Evolutionary conservation across 495 filamentous ascomycete genomes (phyloP).

Genomic region (Podospora fimiseda): DNA sequence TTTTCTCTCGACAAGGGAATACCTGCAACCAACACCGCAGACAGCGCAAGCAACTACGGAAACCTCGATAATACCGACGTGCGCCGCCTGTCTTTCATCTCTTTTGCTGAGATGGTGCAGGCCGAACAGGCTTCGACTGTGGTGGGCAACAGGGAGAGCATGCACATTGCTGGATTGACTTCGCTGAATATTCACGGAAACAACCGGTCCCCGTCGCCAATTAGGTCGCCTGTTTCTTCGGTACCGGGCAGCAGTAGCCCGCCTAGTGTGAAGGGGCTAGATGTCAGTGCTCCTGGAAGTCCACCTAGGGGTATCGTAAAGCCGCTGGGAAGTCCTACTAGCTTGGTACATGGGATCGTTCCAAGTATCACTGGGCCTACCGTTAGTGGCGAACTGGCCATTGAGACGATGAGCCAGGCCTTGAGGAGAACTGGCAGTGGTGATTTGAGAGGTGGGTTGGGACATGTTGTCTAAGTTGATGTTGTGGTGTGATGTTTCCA

Average conservation of each 20-base stretch:
- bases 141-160: constrained; percentile 42
- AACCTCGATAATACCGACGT: constrained; percentile 68
- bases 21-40: constrained; percentile 32
- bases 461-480: too few relatives aligned
- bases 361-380: constrained; percentile 20
- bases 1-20: constrained; percentile 35
- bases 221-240: constrained; percentile 63
- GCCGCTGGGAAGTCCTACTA: constrained; percentile 45
- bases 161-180: constrained; percentile 52
- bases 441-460: constrained; percentile 67
- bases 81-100: constrained; percentile 84
- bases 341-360: constrained; percentile 14
- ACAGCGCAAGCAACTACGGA: constrained; percentile 62
- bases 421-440: constrained; percentile 74
- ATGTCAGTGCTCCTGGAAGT: constrained; percentile 29
- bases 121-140: constrained; percentile 56
- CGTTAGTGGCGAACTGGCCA: constrained; percentile 61
- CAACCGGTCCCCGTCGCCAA: constrained; percentile 67
- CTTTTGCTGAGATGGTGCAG: constrained; percentile 91
- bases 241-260: constrained; percentile 59
- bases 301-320: constrained; percentile 21
- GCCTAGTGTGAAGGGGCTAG: constrained; percentile 60
- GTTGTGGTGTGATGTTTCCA: too few relatives aligned
- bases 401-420: constrained; percentile 90
- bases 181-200: constrained; percentile 32